These are phyloP conservation scores for Halenospora varia DNA, from an alignment of 495 filamentous ascomycete genomes.

Conservation along the genomic window DNA sequence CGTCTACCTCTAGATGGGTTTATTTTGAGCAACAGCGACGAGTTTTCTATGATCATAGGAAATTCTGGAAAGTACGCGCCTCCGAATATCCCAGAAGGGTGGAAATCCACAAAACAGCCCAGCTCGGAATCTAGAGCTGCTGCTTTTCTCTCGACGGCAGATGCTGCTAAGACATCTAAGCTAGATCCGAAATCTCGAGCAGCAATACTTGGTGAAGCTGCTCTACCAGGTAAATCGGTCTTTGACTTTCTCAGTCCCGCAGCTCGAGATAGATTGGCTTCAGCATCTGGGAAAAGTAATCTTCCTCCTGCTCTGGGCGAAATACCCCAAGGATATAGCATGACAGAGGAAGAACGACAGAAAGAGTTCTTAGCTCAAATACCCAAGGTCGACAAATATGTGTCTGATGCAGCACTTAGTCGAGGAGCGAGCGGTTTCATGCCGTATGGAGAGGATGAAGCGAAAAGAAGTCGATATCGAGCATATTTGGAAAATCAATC, in stretches of 20 bases:
- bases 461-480: constrained; percentile 74
- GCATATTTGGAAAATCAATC: constrained; percentile 76
- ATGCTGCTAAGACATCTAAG: constrained; percentile 68
- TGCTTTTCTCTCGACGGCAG: constrained; percentile 63
- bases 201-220: constrained; percentile 74
- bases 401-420: constrained; percentile 70
- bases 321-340: constrained; percentile 58
- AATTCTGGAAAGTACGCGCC: constrained; percentile 64
- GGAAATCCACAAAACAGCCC: constrained; percentile 64
- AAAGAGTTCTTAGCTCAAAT: constrained; percentile 57
- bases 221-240: constrained; percentile 86
- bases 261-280: constrained; percentile 70
- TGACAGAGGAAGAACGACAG: constrained; percentile 53
- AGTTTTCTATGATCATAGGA: constrained; percentile 47
- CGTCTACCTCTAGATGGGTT: constrained; percentile 85
- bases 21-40: constrained; percentile 57
- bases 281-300: constrained; percentile 68
- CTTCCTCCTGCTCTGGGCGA: constrained; percentile 77
- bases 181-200: constrained; percentile 79
- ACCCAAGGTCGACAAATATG: constrained; percentile 68
- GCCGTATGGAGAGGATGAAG: constrained; percentile 80
- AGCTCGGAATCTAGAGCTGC: constrained; percentile 29
- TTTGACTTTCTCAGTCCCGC: constrained; percentile 89
- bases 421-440: constrained; percentile 72
- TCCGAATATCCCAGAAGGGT: constrained; percentile 70